phyloP scores from a whole-genome alignment of 176 grass and related monocot genomes.

The Triticum turgidum region DNA sequence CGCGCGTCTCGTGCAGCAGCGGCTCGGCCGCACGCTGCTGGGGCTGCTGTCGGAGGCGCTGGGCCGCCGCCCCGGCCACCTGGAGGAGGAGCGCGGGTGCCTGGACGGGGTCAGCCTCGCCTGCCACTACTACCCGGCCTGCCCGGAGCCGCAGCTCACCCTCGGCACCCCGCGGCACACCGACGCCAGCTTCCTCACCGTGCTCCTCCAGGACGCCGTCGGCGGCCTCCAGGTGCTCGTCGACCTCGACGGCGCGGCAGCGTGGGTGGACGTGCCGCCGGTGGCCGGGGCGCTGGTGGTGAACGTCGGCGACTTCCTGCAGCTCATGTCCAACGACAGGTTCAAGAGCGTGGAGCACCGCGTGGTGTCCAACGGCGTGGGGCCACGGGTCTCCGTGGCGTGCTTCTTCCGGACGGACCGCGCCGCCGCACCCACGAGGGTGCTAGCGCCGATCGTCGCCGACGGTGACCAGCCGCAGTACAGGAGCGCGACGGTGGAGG shows the following conservation, averaged over 20 bases:
- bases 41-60: background rate
- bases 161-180: background rate
- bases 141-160: background rate
- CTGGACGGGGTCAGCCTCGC: background rate
- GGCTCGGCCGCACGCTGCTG: background rate
- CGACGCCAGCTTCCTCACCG: background rate
- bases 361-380: background rate
- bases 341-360: slow-evolving; percentile 23
- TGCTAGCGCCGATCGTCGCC: background rate
- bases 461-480: background rate
- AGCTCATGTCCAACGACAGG: slow-evolving; percentile 16
- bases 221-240: slow-evolving; percentile 16
- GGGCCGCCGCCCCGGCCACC: background rate
- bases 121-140: background rate
- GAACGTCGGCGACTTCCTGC: slow-evolving; percentile 14
- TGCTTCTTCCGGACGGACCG: background rate
- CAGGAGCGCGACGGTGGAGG: background rate
- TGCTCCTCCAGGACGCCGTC: background rate
- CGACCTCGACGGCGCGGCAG: accelerated
- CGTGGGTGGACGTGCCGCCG: background rate
- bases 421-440: background rate
- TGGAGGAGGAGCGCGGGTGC: background rate
- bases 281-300: background rate
- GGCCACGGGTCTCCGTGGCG: background rate
- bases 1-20: background rate